Percentiles rank a stretch among this genome's conserved stretches.
Evolutionary conservation across 2,329 filamentous ascomycete genomes (phyloP).

Genomic region (Colletotrichum sp.): DNA sequence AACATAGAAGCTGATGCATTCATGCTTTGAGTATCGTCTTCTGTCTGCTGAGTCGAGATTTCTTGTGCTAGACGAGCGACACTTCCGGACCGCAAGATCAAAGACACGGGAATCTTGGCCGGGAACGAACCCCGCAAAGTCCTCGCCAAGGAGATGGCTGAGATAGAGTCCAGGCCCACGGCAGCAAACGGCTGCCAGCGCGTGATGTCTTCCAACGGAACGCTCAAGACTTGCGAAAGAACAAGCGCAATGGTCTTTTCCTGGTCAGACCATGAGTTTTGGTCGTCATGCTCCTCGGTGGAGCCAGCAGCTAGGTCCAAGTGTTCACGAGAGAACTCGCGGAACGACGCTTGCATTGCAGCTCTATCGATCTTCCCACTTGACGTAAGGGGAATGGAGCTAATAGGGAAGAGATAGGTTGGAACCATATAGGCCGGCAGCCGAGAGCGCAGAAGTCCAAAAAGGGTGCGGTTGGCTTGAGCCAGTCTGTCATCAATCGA

Average conservation of each 20-base stretch:
- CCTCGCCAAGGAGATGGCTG: conserved; percentile 74
- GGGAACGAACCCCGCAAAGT: conserved; percentile 52
- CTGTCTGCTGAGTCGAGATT: background rate
- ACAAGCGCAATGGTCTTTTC: conserved; percentile 63
- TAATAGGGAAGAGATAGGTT: conserved; percentile 72
- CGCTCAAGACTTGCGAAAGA: conserved; percentile 55
- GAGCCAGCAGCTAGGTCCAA: conserved; percentile 42
- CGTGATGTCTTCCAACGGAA: conserved; percentile 52
- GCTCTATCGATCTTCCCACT: conserved; percentile 77
- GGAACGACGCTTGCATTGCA: conserved; percentile 54
- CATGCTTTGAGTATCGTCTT: background rate
- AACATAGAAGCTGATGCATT: background rate
- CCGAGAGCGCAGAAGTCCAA: conserved; percentile 54
- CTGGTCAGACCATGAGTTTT: conserved; percentile 48
- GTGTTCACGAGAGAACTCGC: conserved; percentile 45
- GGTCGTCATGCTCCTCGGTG: conserved; percentile 34
- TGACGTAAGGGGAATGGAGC: conserved; percentile 70
- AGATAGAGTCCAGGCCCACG: conserved; percentile 85
- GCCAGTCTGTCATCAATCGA: conserved; percentile 39
- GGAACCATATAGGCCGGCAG: conserved; percentile 84
- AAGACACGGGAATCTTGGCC: conserved; percentile 66
- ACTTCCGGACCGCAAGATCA: conserved; percentile 71
- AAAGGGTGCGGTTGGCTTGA: conserved; percentile 50
- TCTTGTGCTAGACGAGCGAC: conserved; percentile 62
- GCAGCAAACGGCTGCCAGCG: conserved; percentile 76